Percentiles rank a stretch among this genome's conserved stretches.
phyloP scores from a whole-genome alignment of 2,329 filamentous ascomycete genomes.

The Nigrograna mackinnonii region DNA sequence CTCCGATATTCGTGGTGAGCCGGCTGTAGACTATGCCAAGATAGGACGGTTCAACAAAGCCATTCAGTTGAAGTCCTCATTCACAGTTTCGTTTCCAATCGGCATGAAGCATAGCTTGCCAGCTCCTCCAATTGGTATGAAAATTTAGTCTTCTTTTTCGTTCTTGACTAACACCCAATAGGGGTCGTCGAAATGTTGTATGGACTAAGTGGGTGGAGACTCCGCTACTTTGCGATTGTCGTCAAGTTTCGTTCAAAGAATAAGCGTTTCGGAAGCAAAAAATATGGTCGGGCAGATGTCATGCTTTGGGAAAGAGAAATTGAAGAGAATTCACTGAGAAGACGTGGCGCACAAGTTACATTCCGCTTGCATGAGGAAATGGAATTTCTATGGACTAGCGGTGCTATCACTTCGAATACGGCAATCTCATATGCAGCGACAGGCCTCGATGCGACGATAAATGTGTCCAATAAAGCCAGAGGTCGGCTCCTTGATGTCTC shows the following conservation, averaged over 20 bases:
- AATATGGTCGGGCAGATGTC: constrained; percentile 13
- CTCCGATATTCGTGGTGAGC: constrained; percentile 15
- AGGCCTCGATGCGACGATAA: constrained; percentile 5
- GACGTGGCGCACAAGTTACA: constrained; percentile 8
- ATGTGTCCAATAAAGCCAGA: constrained; percentile 10
- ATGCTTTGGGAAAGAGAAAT: constrained; percentile 20
- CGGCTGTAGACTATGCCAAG: constrained; percentile 13
- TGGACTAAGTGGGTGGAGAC: constrained; percentile 17
- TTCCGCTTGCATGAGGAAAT: constrained; percentile 13
- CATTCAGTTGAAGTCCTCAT: constrained; percentile 5
- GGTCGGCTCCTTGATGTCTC: constrained; percentile 12
- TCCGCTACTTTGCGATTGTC: constrained; percentile 16
- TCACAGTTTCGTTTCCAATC: constrained; percentile 13
- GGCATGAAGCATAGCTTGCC: constrained; percentile 8
- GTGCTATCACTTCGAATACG: constrained; percentile 1
- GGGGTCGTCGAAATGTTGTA: constrained; percentile 12
- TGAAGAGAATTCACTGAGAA: constrained; percentile 3
- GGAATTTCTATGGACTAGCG: constrained; percentile 7
- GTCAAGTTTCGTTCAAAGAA: constrained; percentile 11
- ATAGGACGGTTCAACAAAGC: constrained; percentile 12
- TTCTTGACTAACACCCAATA: background rate
- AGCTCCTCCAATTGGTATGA: constrained; percentile 11
- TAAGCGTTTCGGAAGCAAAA: constrained; percentile 11
- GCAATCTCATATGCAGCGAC: background rate
- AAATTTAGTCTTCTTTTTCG: background rate